Base-by-base conservation (phyloP, 1,284 basidiomycete genomes). In the Ceratobasidium sp. region DNA sequence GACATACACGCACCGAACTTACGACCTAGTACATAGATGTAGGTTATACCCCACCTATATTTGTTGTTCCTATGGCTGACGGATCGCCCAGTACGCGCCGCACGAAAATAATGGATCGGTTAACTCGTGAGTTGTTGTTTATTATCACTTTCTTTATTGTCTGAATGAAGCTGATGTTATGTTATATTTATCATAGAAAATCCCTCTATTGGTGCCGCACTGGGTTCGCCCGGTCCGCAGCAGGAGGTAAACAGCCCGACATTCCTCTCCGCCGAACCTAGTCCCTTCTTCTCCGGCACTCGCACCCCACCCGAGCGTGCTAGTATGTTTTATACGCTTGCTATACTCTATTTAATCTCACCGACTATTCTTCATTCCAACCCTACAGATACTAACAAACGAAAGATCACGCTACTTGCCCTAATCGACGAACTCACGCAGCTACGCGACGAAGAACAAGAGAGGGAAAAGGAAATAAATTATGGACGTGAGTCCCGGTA, bases 381-480 rank as follows among this genome's bases (percentile, higher is more conserved):
- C 38, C n/a, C 23, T 44, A n/a, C n/a, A 76, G 66, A 12, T 40
- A 46, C 78, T n/a, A 75, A 74, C 26, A 87, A 83, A 79, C 85
- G 91, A 56, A 90, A 88, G 81, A 89, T 92, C 81, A 92, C 91
- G 0, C 87, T 93, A 71, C 83, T 92, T 56, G 91, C 87, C 80
- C 83, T 93, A 79, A 87, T 94, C 70, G 91, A 94, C 80, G 86
- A 84, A 40, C 75, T 83, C 7, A 83, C 92, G 7, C 85, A 87
- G 48, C 84, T 80, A 20, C 79, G 86, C 17, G 86, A 86, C 9
- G 85, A 83, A 3, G 84, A 84, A 5, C 82, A 86, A 20, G 86
- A 87, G 40, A 84, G 82, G 79, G 88, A 78, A 42, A 77, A 65
- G 26, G 74, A 76, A 57, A 59, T 66, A 23, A 59, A 46, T 33